phyloP scores from a whole-genome alignment of 192 early-diverging fungal genomes.

The Backusella parvicylindrica region DNA sequence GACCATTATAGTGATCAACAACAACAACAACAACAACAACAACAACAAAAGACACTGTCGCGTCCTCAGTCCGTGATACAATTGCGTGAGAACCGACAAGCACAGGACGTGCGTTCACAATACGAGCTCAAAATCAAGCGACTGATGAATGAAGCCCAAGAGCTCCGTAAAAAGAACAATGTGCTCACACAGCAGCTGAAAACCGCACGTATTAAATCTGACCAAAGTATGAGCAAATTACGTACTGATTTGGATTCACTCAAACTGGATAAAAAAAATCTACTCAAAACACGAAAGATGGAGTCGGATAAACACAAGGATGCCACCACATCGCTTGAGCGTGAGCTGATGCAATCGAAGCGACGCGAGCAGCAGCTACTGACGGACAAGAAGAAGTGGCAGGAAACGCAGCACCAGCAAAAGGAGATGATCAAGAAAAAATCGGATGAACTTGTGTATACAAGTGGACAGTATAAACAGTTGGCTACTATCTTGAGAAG shows the following conservation, averaged over 20 bases:
- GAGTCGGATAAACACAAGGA: constrained; percentile 56
- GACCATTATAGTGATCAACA: constrained; percentile 46
- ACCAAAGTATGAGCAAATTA: constrained; percentile 52
- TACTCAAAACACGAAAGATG: constrained; percentile 62
- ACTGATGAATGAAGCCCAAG: constrained; percentile 44
- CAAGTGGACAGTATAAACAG: not conserved
- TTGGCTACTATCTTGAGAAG: not conserved
- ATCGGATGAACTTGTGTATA: constrained; percentile 39
- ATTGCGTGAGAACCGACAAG: constrained; percentile 15
- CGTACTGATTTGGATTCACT: constrained; percentile 58
- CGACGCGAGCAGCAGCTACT: constrained; percentile 41
- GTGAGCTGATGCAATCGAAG: constrained; percentile 50
- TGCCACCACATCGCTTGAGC: constrained; percentile 39
- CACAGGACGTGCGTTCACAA: constrained; percentile 37
- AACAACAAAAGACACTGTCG: not conserved
- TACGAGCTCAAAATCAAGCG: constrained; percentile 55
- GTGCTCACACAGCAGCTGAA: constrained; percentile 38
- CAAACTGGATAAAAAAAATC: constrained; percentile 70
- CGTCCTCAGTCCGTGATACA: not conserved
- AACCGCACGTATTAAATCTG: constrained; percentile 42
- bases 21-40: constrained; percentile 42
- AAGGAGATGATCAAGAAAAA: constrained; percentile 49
- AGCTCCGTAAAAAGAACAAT: constrained; percentile 46
- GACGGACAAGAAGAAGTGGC: constrained; percentile 42
- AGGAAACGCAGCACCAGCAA: constrained; percentile 39